Conservation (phyloP, 2,329 filamentous ascomycete genomes). For the Colletotrichum cordylinicola region DNA sequence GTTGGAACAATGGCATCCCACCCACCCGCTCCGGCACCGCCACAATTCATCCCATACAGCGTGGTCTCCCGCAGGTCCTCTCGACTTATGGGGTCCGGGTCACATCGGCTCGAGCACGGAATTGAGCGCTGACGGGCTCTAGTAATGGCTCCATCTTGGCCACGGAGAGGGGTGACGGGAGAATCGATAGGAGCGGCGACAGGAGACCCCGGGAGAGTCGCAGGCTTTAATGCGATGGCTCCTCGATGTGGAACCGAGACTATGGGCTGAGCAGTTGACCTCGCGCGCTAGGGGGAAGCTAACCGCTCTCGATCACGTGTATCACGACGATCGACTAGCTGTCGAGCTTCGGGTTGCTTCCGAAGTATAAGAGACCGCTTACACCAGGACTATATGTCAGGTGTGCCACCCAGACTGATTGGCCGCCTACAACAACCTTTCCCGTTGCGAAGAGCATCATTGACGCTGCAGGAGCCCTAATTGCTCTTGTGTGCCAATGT, state of each 20-base stretch:
- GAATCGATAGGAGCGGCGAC: background rate
- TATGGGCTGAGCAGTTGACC: background rate
- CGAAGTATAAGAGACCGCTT: background rate
- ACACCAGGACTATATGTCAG: background rate
- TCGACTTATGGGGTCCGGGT: background rate
- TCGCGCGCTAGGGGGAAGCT: rapidly evolving
- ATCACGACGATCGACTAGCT: background rate
- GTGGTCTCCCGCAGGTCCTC: background rate
- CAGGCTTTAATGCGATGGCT: background rate
- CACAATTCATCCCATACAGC: background rate
- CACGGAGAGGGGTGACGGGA: background rate
- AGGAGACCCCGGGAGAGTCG: background rate
- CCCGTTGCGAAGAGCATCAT: background rate
- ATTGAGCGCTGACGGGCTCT: background rate
- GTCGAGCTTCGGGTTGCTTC: background rate
- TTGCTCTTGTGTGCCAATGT: background rate
- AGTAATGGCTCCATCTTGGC: background rate
- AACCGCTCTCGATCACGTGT: background rate
- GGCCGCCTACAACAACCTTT: background rate
- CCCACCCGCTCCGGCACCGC: background rate
- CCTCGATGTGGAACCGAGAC: background rate
- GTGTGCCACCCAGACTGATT: background rate
- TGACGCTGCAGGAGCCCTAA: background rate
- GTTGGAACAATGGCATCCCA: rapidly evolving
- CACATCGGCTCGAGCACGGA: background rate